Evolutionary conservation across 371 early-diverging fungal species (phyloP).

Genomic region (Syncephalis fuscata): DNA sequence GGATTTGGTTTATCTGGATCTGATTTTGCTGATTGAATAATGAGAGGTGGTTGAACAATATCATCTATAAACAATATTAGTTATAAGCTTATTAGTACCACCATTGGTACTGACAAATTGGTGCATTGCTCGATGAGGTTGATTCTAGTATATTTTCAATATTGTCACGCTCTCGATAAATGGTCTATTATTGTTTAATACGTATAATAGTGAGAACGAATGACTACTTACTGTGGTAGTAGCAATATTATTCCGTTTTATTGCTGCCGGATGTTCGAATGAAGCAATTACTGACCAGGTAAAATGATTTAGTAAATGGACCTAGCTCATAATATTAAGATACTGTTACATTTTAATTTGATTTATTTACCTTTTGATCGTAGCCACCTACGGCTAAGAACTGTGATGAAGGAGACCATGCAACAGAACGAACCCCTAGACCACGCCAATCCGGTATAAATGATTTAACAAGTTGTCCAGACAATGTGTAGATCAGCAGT

Average conservation of each 20-base stretch:
- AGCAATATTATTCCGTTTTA: background rate
- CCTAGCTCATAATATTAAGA: background rate
- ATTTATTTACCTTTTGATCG: constrained; percentile 41
- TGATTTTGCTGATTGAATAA: constrained; percentile 19
- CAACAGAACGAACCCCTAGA: constrained; percentile 46
- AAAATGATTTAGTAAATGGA: constrained; percentile 18
- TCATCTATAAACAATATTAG: constrained; percentile 9
- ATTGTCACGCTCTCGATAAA: constrained; percentile 1
- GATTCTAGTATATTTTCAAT: too few species aligned
- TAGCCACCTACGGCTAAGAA: constrained; percentile 67
- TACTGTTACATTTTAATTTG: background rate
- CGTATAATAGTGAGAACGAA: too few species aligned
- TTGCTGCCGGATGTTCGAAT: constrained; percentile 18
- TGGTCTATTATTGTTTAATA: too few species aligned
- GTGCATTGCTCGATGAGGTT: too few species aligned
- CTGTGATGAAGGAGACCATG: constrained; percentile 61
- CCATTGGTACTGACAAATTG: too few species aligned
- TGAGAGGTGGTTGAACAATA: constrained; percentile 16
- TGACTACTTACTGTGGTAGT: background rate
- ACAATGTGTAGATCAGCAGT: constrained; percentile 39
- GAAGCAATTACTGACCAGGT: constrained; percentile 19
- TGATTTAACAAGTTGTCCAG: constrained; percentile 28
- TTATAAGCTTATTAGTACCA: too few species aligned
- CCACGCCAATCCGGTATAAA: constrained; percentile 37
- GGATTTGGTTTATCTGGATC: constrained; percentile 44